Evolutionary conservation across 371 early-diverging fungal genomes (phyloP).

Genomic region (Caulochytrium protostelioides): DNA sequence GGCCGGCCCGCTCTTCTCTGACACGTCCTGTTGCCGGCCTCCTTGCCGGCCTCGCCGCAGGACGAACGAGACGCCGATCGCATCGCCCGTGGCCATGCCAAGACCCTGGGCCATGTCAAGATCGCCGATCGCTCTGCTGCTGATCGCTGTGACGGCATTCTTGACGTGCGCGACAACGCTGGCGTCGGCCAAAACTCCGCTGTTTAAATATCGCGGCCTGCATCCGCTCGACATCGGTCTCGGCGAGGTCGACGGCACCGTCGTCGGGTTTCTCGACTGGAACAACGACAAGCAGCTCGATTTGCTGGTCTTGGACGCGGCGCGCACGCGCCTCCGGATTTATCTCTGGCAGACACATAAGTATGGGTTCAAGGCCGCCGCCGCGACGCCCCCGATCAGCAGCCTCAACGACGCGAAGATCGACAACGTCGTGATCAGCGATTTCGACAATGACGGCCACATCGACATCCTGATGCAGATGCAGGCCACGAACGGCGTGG

Average conservation of each 20-base stretch:
- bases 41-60: no score
- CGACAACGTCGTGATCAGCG: slow-evolving; percentile 55
- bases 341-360: background rate
- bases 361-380: background rate
- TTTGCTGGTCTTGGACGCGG: no score
- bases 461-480: slow-evolving; percentile 45
- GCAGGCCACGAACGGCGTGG: slow-evolving; percentile 17
- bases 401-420: slow-evolving; percentile 12
- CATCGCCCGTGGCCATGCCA: no score
- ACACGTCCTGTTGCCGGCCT: no score
- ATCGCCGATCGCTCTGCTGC: no score
- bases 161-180: no score
- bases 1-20: no score
- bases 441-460: slow-evolving; percentile 64
- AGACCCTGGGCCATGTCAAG: no score
- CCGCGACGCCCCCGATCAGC: background rate
- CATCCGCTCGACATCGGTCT: slow-evolving; percentile 35
- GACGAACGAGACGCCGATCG: no score
- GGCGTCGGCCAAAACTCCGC: no score
- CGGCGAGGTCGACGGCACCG: slow-evolving; percentile 38
- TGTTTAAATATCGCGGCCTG: no score
- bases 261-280: slow-evolving; percentile 65
- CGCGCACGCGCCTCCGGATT: background rate
- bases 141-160: no score
- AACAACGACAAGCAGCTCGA: slow-evolving; percentile 55